Evolutionary conservation across 2,329 filamentous ascomycete species (phyloP).

Genomic region (Penicillium palitans): DNA sequence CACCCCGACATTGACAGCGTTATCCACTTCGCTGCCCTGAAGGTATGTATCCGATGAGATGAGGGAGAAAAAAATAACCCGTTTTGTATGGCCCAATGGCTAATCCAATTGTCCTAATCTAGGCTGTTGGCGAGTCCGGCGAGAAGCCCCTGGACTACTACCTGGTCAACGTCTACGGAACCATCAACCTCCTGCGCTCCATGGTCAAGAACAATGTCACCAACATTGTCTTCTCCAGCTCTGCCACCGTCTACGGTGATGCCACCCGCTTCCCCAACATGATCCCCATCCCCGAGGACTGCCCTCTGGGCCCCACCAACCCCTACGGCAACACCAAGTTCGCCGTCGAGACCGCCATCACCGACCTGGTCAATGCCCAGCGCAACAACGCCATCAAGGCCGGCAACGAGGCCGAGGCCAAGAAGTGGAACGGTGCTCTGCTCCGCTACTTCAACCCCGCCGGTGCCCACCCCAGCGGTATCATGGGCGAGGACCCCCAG

Average conservation of each 20-base stretch:
- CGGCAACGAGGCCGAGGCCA: conserved; percentile 65
- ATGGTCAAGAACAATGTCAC: conserved; percentile 89
- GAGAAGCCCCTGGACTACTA: conserved; percentile 98
- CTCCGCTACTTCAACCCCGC: conserved; percentile 98
- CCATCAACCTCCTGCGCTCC: conserved; percentile 77
- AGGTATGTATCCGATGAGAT: conserved; percentile 56
- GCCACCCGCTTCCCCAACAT: conserved; percentile 94
- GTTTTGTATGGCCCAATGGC: neutral
- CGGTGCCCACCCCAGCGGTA: conserved; percentile 87
- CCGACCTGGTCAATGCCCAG: conserved; percentile 84
- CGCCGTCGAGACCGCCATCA: conserved; percentile 87
- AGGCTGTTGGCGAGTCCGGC: conserved; percentile 94
- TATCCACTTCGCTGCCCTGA: conserved; percentile 97
- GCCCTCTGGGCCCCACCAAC: conserved; percentile 94
- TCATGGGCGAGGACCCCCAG: conserved; percentile 98
- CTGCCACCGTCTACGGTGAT: conserved; percentile 96
- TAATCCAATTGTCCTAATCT: conserved; percentile 1
- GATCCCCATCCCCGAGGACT: conserved; percentile 97
- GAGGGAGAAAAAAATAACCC: neutral
- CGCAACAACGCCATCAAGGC: conserved; percentile 78
- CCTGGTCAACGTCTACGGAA: conserved; percentile 92
- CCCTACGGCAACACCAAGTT: conserved; percentile 97
- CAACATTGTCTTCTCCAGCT: conserved; percentile 98
- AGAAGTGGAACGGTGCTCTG: conserved; percentile 89
- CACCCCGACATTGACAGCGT: conserved; percentile 96